Evolutionary conservation across 805 yeast genomes (phyloP).

Genomic region (Trichomonascus vanleenenianus): DNA sequence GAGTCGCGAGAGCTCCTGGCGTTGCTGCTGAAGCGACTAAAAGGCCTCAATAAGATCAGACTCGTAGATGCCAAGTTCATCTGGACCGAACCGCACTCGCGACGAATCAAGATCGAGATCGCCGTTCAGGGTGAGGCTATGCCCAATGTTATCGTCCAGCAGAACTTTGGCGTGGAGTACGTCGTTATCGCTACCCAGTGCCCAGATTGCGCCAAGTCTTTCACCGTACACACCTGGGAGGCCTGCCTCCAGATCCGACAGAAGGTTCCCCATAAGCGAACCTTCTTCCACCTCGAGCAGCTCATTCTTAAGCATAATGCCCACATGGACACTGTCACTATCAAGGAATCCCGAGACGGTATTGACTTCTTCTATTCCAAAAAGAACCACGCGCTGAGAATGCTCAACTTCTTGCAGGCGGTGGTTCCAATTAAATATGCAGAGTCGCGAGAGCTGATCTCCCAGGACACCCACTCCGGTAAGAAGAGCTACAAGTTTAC

Average conservation of each 20-base stretch:
- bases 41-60: slow-evolving; percentile 81
- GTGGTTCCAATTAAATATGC: slow-evolving; percentile 77
- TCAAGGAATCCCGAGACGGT: slow-evolving; percentile 84
- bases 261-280: slow-evolving; percentile 89
- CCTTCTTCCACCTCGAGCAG: slow-evolving; percentile 87
- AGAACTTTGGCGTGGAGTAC: slow-evolving; percentile 85
- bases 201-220: slow-evolving; percentile 93
- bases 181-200: slow-evolving; percentile 95
- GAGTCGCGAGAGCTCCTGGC: slow-evolving; percentile 93
- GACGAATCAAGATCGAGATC: slow-evolving; percentile 79
- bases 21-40: slow-evolving; percentile 76
- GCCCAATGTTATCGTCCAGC: slow-evolving; percentile 84
- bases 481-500: slow-evolving; percentile 81
- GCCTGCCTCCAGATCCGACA: slow-evolving; percentile 96
- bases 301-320: slow-evolving; percentile 85
- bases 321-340: slow-evolving; percentile 84
- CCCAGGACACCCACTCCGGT: slow-evolving; percentile 86
- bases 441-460: slow-evolving; percentile 80
- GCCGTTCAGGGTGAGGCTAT: slow-evolving; percentile 95
- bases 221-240: slow-evolving; percentile 92
- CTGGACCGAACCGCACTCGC: slow-evolving; percentile 98
- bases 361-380: slow-evolving; percentile 83
- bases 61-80: slow-evolving; percentile 86
- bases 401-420: slow-evolving; percentile 79
- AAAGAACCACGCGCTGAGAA: slow-evolving; percentile 83